phyloP scores from a whole-genome alignment of 257 asterid genomes.

The Ilex asprella region DNA sequence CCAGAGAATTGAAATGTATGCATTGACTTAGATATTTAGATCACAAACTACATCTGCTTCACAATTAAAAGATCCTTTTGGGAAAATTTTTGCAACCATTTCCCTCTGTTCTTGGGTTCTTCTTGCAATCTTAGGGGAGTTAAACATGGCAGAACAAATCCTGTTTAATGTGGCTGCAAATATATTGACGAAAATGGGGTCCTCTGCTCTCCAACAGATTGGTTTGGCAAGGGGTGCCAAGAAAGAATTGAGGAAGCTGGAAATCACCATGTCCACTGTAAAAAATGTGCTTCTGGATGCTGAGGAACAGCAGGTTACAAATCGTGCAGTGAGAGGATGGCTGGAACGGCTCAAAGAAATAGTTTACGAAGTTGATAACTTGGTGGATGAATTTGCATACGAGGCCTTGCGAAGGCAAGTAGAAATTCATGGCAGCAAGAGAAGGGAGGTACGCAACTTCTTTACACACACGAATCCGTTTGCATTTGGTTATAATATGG shows the following conservation, averaged over 20 bases:
- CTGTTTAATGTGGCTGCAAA: background rate
- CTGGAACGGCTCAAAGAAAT: no score
- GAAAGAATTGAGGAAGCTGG: constrained; percentile 14
- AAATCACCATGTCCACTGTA: constrained; percentile 12
- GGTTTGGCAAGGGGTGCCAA: constrained; percentile 1
- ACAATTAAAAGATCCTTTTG: no score
- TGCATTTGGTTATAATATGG: background rate
- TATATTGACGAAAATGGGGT: background rate
- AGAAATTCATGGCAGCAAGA: background rate
- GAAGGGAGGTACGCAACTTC: constrained; percentile 1
- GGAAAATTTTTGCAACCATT: no score
- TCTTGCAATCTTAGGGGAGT: no score
- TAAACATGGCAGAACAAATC: background rate
- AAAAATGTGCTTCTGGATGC: constrained; percentile 17
- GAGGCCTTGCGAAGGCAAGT: background rate
- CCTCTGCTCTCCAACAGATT: background rate
- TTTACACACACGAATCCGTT: constrained; percentile 12
- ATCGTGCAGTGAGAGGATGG: no score
- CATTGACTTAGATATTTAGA: no score
- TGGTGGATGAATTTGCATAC: no score
- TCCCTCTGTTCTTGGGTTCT: no score
- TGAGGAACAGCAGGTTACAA: background rate
- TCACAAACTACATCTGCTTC: no score
- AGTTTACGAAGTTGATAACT: no score
- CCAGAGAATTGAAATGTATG: no score